A percentile compares a stretch with the other conserved stretches of the same genome.
These are phyloP conservation scores for Cyclospora cayetanensis DNA, from an alignment of 169 alveolate species.

Conservation along the genomic window DNA sequence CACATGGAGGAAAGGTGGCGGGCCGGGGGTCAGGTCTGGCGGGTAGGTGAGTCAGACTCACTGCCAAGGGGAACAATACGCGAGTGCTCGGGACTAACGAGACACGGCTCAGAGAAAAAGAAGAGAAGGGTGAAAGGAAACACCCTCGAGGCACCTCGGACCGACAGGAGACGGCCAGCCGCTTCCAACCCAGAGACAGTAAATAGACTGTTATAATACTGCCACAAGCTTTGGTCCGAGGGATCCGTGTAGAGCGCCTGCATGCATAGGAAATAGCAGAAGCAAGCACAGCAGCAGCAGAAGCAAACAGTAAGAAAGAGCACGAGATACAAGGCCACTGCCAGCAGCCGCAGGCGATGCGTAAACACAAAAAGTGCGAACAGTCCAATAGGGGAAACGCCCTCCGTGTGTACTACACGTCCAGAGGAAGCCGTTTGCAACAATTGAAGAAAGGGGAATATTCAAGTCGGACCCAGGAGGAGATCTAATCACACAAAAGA, in stretches of 20 bases:
- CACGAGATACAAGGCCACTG: background rate
- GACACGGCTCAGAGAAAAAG: slow-evolving; percentile 16
- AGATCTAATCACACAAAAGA: background rate
- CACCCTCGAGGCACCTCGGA: no score
- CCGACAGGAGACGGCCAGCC: background rate
- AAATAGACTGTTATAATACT: background rate
- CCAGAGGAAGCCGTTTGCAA: no score
- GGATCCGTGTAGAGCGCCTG: slow-evolving; percentile 68
- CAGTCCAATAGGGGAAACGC: no score
- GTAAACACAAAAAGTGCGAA: no score
- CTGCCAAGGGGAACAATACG: no score
- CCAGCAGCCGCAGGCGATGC: background rate
- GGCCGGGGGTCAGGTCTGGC: no score
- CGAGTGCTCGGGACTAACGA: background rate
- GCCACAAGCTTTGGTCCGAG: slow-evolving; percentile 56
- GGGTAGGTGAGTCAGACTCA: no score
- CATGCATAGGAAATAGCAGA: background rate
- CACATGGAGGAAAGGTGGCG: no score
- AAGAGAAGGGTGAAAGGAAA: background rate
- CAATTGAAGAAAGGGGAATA: no score
- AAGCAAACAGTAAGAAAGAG: background rate
- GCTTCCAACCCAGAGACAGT: background rate
- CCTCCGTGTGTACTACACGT: no score
- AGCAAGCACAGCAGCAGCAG: background rate
- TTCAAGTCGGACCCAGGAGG: background rate